phyloP scores from a whole-genome alignment of 495 filamentous ascomycete species.

The Mytilinidion resinicola region DNA sequence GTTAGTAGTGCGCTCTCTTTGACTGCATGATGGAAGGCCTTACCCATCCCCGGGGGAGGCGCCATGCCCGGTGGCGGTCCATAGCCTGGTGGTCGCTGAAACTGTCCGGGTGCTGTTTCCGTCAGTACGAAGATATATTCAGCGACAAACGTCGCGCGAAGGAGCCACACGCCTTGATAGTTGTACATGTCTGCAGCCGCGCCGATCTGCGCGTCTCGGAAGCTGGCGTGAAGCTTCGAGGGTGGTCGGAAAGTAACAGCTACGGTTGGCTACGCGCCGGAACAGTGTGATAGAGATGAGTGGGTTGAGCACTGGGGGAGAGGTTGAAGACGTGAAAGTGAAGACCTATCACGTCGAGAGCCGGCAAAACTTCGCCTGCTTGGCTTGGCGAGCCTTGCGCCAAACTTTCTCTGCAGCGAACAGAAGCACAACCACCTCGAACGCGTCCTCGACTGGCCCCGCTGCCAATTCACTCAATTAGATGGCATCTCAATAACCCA shows the following conservation, averaged over 20 bases:
- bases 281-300: too few species aligned
- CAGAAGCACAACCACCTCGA: too few species aligned
- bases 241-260: not conserved
- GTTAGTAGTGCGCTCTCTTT: constrained; percentile 16
- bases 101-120: constrained; percentile 42
- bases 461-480: not conserved
- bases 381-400: too few species aligned
- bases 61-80: constrained; percentile 59
- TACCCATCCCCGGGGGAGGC: constrained; percentile 83
- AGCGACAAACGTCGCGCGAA: not conserved
- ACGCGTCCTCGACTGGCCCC: too few species aligned
- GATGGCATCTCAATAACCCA: not conserved
- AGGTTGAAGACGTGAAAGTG: too few species aligned
- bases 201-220: not conserved
- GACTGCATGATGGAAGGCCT: constrained; percentile 31
- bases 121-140: not conserved
- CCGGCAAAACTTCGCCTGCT: too few species aligned
- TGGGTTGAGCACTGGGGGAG: too few species aligned
- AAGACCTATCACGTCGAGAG: too few species aligned
- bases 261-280: not conserved
- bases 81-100: constrained; percentile 65
- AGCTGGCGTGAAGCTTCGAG: constrained; percentile 6
- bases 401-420: too few species aligned
- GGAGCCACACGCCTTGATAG: constrained; percentile 59
- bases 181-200: constrained; percentile 59